Evolutionary conservation across 805 yeast species (phyloP).

Genomic region (Candida orba): DNA sequence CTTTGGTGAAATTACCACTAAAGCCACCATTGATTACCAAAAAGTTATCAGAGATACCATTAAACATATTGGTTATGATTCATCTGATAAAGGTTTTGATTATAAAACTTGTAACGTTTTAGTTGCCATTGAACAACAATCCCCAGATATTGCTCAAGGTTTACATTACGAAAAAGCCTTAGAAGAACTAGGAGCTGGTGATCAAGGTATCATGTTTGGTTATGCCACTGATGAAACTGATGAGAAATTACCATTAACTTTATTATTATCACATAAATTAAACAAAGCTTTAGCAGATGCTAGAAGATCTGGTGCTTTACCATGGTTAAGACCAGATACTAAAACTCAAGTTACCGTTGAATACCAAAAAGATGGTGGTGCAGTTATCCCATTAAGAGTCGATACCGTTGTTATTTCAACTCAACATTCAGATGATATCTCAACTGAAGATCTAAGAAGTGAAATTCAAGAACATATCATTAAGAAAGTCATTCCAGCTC

Average conservation of each 20-base stretch:
- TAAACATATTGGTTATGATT: constrained; percentile 96
- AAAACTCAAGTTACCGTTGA: constrained; percentile 99
- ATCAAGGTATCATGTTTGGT: constrained; percentile 99
- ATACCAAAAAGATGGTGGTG: constrained; percentile 90
- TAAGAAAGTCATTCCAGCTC: constrained; percentile 86
- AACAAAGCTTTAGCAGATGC: constrained; percentile 96
- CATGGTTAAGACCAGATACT: constrained; percentile 99
- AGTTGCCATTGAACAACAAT: constrained; percentile 99
- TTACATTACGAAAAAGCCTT: constrained; percentile 91
- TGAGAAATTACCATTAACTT: constrained; percentile 93
- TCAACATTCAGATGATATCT: constrained; percentile 94
- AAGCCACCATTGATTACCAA: constrained; percentile 92
- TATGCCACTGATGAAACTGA: constrained; percentile 99
- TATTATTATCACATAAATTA: constrained; percentile 89
- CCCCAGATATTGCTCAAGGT: constrained; percentile 99
- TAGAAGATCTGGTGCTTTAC: constrained; percentile 90
- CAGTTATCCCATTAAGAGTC: constrained; percentile 91
- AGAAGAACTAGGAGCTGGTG: constrained; percentile 99
- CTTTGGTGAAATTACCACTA: constrained; percentile 98
- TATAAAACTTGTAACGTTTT: constrained; percentile 98
- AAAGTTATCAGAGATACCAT: constrained; percentile 96
- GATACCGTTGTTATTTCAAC: constrained; percentile 97
- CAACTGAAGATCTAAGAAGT: constrained; percentile 85
- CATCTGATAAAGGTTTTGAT: constrained; percentile 94
- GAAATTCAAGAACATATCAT: constrained; percentile 74